These are phyloP conservation scores for Acacia pycnantha DNA, from an alignment of 331 rosid species.

Conservation along the genomic window DNA sequence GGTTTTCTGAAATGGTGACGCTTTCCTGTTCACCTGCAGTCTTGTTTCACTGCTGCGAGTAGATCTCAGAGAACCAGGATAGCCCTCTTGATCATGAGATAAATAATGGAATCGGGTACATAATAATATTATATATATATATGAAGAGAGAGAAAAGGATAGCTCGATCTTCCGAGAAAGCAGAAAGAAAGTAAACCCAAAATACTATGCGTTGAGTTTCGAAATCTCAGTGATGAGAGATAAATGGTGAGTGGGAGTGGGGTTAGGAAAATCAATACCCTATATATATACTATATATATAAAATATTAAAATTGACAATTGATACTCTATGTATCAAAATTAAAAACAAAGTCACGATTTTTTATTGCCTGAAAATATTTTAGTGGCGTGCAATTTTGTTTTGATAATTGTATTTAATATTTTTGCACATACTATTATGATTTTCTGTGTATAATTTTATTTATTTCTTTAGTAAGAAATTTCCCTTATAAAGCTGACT, in stretches of 20 bases:
- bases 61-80: constrained; percentile 43
- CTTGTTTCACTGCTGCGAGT: constrained; percentile 40
- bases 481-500: background rate
- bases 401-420: too few species aligned
- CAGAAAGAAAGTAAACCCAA: background rate
- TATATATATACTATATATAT: too few species aligned
- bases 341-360: background rate
- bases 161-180: constrained; percentile 29
- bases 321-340: background rate
- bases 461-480: background rate
- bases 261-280: constrained; percentile 8
- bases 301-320: too few species aligned
- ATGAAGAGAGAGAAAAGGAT: background rate
- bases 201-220: constrained; percentile 39
- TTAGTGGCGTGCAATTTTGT: too few species aligned
- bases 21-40: constrained; percentile 37
- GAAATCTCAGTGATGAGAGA: constrained; percentile 46
- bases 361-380: background rate
- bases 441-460: constrained; percentile 1
- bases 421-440: background rate
- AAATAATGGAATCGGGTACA: background rate
- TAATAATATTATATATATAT: background rate
- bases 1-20: constrained; percentile 41
- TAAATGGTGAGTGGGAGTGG: constrained; percentile 38
- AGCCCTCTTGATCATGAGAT: constrained; percentile 2